phyloP scores from a whole-genome alignment of 768 basidiomycete genomes.

The Termitomyces sp. region DNA sequence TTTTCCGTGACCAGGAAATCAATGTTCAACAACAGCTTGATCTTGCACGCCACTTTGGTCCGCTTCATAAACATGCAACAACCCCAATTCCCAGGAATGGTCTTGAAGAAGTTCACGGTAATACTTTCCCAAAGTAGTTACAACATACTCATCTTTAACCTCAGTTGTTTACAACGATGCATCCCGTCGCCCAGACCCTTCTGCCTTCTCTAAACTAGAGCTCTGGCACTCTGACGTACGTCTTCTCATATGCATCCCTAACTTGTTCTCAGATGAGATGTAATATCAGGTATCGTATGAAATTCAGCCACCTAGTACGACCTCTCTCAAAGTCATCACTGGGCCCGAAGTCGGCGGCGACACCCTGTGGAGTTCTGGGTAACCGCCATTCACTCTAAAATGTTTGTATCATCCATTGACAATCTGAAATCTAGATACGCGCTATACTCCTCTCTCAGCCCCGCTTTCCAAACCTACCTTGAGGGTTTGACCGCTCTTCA shows the following conservation, averaged over 20 bases:
- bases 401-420: neutral
- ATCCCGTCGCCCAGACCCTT: slow-evolving; percentile 54
- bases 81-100: slow-evolving; percentile 73
- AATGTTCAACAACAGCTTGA: slow-evolving; percentile 64
- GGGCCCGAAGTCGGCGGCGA: slow-evolving; percentile 72
- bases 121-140: slow-evolving; percentile 1
- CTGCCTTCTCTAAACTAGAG: slow-evolving; percentile 67
- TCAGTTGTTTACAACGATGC: slow-evolving; percentile 70
- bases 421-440: slow-evolving; percentile 47
- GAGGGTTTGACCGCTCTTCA: slow-evolving; percentile 72
- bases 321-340: slow-evolving; percentile 71
- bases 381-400: slow-evolving; percentile 13
- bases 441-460: slow-evolving; percentile 78
- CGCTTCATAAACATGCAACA: slow-evolving; percentile 78
- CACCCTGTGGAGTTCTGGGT: slow-evolving; percentile 80
- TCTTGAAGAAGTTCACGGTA: slow-evolving; percentile 72
- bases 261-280: neutral
- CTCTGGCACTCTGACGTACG: slow-evolving; percentile 79
- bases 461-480: slow-evolving; percentile 69
- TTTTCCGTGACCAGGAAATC: slow-evolving; percentile 73
- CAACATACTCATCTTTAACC: neutral
- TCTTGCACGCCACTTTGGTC: slow-evolving; percentile 68
- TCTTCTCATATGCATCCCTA: neutral
- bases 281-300: slow-evolving; percentile 59
- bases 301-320: slow-evolving; percentile 73